Base-by-base conservation (phyloP, 208 protist genomes). In the Hexamita inflata region DNA sequence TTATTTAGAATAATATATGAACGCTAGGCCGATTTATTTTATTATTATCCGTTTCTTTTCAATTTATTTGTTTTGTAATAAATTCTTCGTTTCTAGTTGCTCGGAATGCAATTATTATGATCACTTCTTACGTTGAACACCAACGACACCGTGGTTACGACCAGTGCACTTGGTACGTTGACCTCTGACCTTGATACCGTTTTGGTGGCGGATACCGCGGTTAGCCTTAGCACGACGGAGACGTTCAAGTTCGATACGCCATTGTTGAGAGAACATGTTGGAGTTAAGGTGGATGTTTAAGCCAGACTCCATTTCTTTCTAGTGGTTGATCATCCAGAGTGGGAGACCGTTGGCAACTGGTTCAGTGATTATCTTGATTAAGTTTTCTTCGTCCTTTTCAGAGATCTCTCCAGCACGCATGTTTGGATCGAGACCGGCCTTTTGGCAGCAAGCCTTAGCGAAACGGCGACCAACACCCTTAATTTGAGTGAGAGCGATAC, bases 141-240 rank as follows among this genome's bases (percentile, higher is more conserved):
- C 91, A 70, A 94, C 86, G 74, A 86, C 90, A 78, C 88, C 83
- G 77, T 94, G 94, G 81, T 88, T 86, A 83, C 96, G 92, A 78
- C 95, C 95, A 73, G 95, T 98, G 59, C 94, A 98, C 91, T 97
- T 98, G 41, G 96, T 99, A 89, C 97, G 95, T 90, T 99, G 96
- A 85, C 96, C 96, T 85, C 96, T 91, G 77, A 99, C 95, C 79
- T 92, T 92, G 70, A 98, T 86, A 77, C 93, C 92, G 84, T 90
- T 96, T 80, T 88, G 87, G 88, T 99, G 96, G 82, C 96, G 91
- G 60, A 98, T 86, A 96, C 94, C 95, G 86, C 95, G 87, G 86
- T 98, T 91, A 61, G 34, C 53, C 41, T 92, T 88, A 79, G 97
- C 98, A 90, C 98, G 98, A 89, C 97, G 96, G 80, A 99, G 87